Evolutionary conservation across 805 yeast species (phyloP).

Genomic region (Ogataea chonburiensis): DNA sequence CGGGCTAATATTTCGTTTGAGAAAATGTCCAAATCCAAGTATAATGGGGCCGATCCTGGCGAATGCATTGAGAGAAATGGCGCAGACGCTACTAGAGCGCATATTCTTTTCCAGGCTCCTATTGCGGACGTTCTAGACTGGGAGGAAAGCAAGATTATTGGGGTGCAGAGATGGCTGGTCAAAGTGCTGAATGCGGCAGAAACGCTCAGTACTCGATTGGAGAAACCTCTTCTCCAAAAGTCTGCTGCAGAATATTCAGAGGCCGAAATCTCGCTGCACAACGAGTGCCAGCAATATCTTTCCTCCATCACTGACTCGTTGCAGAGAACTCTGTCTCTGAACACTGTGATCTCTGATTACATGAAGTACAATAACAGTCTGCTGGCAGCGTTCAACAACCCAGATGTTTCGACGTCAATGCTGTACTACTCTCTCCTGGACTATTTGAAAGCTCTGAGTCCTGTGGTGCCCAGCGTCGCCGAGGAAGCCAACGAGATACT

Average conservation of each 20-base stretch:
- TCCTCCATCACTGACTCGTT: constrained; percentile 58
- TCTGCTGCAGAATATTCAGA: constrained; percentile 28
- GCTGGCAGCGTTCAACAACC: constrained; percentile 37
- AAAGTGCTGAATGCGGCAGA: constrained; percentile 45
- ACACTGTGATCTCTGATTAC: constrained; percentile 84
- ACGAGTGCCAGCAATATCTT: constrained; percentile 49
- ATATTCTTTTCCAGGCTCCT: constrained; percentile 90
- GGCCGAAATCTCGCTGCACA: constrained; percentile 56
- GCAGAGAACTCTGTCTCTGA: constrained; percentile 58
- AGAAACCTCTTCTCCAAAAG: constrained; percentile 5
- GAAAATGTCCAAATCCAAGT: constrained; percentile 96
- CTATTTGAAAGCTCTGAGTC: constrained; percentile 64
- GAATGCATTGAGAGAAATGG: constrained; percentile 75
- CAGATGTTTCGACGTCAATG: constrained; percentile 39
- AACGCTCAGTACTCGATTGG: constrained; percentile 17
- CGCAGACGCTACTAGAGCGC: constrained; percentile 93
- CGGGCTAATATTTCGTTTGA: constrained; percentile 64
- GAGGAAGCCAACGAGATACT: constrained; percentile 78
- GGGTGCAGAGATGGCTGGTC: constrained; percentile 83
- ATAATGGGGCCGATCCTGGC: constrained; percentile 90
- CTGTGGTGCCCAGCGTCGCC: constrained; percentile 76
- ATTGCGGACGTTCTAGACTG: constrained; percentile 77
- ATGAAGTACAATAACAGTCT: constrained; percentile 75
- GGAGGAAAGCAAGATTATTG: constrained; percentile 86
- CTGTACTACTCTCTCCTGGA: constrained; percentile 49